Percentiles rank a stretch among this genome's conserved stretches.
Conservation (phyloP, 768 basidiomycete genomes). For the Melanogaster broomeanus region DNA sequence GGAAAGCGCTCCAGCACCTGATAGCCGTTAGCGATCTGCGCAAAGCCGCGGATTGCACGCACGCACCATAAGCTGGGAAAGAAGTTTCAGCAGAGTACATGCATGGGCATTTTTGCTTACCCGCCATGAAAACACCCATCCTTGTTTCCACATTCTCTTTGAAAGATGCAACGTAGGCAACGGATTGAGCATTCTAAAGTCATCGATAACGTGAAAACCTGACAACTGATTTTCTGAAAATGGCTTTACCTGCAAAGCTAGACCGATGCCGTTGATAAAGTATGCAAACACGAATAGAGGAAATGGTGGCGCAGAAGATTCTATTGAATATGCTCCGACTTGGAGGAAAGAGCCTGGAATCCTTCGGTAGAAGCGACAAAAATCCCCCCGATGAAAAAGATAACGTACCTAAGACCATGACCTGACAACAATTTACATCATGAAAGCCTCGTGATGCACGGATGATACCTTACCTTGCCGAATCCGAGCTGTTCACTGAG, state of each 20-base stretch:
- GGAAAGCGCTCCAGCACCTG: conserved; percentile 49
- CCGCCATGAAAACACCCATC: conserved; percentile 69
- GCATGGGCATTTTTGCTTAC: conserved; percentile 1
- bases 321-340: conserved; percentile 53
- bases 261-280: conserved; percentile 50
- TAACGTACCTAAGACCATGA: conserved; percentile 39
- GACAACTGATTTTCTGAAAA: background rate
- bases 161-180: conserved; percentile 65
- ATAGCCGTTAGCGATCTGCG: background rate
- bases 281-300: conserved; percentile 57
- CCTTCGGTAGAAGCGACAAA: background rate
- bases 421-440: conserved; percentile 24
- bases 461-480: conserved; percentile 34
- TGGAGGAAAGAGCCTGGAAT: conserved; percentile 51
- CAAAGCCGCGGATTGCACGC: background rate
- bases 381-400: background rate
- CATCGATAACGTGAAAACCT: background rate
- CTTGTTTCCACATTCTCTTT: conserved; percentile 57
- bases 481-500: conserved; percentile 45
- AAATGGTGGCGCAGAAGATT: conserved; percentile 61
- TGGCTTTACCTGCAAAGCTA: conserved; percentile 42
- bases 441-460: background rate
- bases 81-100: background rate
- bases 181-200: conserved; percentile 67
- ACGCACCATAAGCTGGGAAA: conserved; percentile 12